Evolutionary conservation across 345 rosid genomes (phyloP).

Genomic region (Lepidium sativum): DNA sequence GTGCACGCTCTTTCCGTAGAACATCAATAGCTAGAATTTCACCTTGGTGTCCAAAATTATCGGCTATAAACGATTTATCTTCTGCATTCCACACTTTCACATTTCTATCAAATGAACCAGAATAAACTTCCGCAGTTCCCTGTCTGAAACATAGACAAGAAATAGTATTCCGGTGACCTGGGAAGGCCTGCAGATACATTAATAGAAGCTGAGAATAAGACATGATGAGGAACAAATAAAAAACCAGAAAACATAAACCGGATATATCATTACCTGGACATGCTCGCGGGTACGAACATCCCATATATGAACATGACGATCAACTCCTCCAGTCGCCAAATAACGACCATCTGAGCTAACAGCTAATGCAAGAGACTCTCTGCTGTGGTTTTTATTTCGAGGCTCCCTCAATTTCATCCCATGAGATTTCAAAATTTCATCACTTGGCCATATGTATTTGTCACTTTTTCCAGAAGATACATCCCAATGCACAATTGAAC

Average conservation of each 20-base stretch:
- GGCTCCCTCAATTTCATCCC: slow-evolving; percentile 76
- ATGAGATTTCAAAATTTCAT: slow-evolving; percentile 53
- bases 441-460: slow-evolving; percentile 57
- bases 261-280: slow-evolving; percentile 47
- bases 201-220: background rate
- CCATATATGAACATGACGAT: slow-evolving; percentile 89
- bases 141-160: slow-evolving; percentile 76
- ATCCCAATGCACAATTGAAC: slow-evolving; percentile 80
- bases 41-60: slow-evolving; percentile 77
- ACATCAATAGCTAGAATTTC: slow-evolving; percentile 67
- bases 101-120: slow-evolving; percentile 89
- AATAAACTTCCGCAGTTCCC: slow-evolving; percentile 77
- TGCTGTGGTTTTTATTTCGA: slow-evolving; percentile 56
- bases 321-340: slow-evolving; percentile 89
- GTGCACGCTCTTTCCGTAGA: slow-evolving; percentile 66
- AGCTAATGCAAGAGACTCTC: slow-evolving; percentile 69
- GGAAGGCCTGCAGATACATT: too few species aligned
- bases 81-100: slow-evolving; percentile 86
- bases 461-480: slow-evolving; percentile 57
- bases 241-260: background rate
- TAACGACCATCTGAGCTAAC: slow-evolving; percentile 87
- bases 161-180: too few species aligned
- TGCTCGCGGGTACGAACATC: slow-evolving; percentile 73
- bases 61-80: slow-evolving; percentile 74
- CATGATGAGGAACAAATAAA: background rate